Conservation (phyloP, 2,329 filamentous ascomycete genomes). For the Sarocladiaceae sp. region DNA sequence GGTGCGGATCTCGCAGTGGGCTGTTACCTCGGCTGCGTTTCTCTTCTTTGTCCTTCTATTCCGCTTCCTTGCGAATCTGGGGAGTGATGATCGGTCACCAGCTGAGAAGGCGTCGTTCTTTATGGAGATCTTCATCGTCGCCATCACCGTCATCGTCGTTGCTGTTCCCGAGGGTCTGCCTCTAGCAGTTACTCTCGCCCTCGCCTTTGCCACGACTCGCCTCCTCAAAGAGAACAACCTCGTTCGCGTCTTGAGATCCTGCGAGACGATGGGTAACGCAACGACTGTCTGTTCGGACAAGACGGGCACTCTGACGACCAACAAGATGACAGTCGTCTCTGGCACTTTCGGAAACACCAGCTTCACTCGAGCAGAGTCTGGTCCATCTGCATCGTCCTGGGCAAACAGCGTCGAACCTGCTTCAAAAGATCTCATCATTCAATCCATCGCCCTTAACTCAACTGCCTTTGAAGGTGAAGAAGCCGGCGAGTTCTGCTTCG, state of each 20-base stretch:
- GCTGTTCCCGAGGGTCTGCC: slow-evolving; percentile 56
- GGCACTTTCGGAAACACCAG: slow-evolving; percentile 50
- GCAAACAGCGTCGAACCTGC: slow-evolving; percentile 15
- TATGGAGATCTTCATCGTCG: slow-evolving; percentile 46
- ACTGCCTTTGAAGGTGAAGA: slow-evolving; percentile 50
- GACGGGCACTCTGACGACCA: slow-evolving; percentile 43
- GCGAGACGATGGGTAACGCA: slow-evolving; percentile 67
- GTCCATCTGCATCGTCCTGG: slow-evolving; percentile 14
- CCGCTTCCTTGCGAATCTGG: slow-evolving; percentile 39
- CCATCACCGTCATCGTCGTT: slow-evolving; percentile 53
- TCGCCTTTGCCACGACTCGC: slow-evolving; percentile 62
- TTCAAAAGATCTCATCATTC: slow-evolving; percentile 29
- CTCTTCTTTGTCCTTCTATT: slow-evolving; percentile 37
- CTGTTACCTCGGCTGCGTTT: slow-evolving; percentile 19
- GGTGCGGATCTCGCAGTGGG: slow-evolving; percentile 2
- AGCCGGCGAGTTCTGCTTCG: slow-evolving; percentile 36
- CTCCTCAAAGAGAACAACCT: slow-evolving; percentile 67
- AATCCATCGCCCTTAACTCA: slow-evolving; percentile 49
- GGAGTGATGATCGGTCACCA: slow-evolving; percentile 19
- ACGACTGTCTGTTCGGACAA: slow-evolving; percentile 70
- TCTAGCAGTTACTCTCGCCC: slow-evolving; percentile 57
- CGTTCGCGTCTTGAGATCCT: slow-evolving; percentile 60
- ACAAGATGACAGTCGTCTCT: slow-evolving; percentile 69
- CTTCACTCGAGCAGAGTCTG: slow-evolving; percentile 25
- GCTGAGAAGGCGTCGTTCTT: slow-evolving; percentile 44